These are phyloP conservation scores for Neovahlkampfia damariscottae DNA, from an alignment of 78 protist genomes.

Conservation along the genomic window DNA sequence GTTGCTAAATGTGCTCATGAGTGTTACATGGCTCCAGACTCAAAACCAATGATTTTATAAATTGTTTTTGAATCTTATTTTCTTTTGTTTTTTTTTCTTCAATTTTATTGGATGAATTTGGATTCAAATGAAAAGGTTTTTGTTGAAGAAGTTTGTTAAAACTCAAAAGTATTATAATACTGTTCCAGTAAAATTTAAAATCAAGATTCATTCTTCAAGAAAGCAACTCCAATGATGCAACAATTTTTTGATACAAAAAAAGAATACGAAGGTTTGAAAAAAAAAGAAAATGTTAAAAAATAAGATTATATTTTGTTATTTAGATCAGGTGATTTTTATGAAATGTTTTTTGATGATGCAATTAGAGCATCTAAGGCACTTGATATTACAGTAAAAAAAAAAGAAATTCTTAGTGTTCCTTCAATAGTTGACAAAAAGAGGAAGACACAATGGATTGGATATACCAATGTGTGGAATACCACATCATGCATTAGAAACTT, in stretches of 20 bases:
- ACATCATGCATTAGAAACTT: not conserved
- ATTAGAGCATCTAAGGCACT: not conserved
- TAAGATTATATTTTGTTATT: conserved; percentile 25
- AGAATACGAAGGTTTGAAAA: not conserved
- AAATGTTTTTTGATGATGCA: conserved; percentile 47
- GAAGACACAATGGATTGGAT: not conserved
- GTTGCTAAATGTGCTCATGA: too few species aligned
- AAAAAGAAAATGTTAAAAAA: not conserved
- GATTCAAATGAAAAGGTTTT: too few species aligned
- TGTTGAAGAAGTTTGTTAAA: too few species aligned
- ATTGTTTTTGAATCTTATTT: too few species aligned
- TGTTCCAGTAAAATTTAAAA: too few species aligned
- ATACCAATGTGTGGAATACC: conserved; percentile 7
- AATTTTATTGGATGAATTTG: too few species aligned
- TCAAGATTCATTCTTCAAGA: too few species aligned
- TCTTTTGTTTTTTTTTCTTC: too few species aligned
- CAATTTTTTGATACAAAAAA: conserved; percentile 38
- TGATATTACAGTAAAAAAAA: not conserved
- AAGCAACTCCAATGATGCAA: conserved; percentile 6
- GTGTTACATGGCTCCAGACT: too few species aligned
- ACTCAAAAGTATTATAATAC: too few species aligned
- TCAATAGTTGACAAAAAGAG: conserved; percentile 7
- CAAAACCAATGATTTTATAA: too few species aligned
- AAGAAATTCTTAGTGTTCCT: not conserved
- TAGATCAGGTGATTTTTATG: conserved; percentile 54